Percentiles rank a stretch among this genome's conserved stretches.
Evolutionary conservation across 257 asterid species (phyloP).

Genomic region (Rehmannia glutinosa): DNA sequence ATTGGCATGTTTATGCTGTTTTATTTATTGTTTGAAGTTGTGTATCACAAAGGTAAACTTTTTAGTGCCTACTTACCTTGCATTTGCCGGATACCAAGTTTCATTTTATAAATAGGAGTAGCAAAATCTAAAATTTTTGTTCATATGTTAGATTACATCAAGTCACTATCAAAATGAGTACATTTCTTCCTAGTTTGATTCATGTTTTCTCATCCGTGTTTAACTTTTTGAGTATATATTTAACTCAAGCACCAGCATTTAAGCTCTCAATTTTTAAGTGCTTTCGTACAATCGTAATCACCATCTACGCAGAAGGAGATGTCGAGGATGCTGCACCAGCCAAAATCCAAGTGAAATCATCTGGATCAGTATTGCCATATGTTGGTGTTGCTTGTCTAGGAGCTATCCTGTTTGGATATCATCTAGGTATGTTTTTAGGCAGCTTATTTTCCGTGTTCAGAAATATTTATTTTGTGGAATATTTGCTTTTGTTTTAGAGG

Average conservation of each 20-base stretch:
- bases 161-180: neutral
- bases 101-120: neutral
- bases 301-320: conserved; percentile 53
- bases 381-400: conserved; percentile 95
- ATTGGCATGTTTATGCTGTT: neutral
- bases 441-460: neutral
- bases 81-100: neutral
- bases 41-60: neutral
- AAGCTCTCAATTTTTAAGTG: neutral
- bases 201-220: neutral
- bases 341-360: conserved; percentile 51
- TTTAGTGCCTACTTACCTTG: neutral
- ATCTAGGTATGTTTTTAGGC: conserved; percentile 59
- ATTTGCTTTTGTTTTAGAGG: neutral
- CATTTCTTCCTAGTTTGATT: neutral
- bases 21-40: neutral
- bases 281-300: conserved; percentile 2
- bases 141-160: neutral
- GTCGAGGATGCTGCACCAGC: conserved; percentile 51
- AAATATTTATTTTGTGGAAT: neutral
- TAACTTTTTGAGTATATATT: neutral
- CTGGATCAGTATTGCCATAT: conserved; percentile 82
- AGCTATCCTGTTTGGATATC: conserved; percentile 89
- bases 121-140: neutral
- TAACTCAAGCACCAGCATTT: neutral